A percentile compares a stretch with the other conserved stretches of the same genome.
Conservation (phyloP, 2,329 filamentous ascomycete species). For the Curvularia spicifera region DNA sequence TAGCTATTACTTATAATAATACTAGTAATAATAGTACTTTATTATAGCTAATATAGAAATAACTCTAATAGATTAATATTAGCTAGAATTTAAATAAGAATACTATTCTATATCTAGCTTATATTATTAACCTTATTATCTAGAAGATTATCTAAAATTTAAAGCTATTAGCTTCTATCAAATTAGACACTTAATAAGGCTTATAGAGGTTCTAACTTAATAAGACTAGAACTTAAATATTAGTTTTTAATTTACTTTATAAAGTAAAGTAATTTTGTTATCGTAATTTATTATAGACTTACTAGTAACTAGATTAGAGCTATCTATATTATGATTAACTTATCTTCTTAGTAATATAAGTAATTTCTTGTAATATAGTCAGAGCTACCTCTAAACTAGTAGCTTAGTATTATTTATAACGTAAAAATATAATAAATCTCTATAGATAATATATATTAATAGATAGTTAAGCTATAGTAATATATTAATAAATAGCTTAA, state of each 20-base stretch:
- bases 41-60: not conserved
- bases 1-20: too few relatives aligned
- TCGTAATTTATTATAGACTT: not conserved
- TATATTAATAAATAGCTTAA: not conserved
- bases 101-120: slow-evolving; percentile 3
- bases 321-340: not conserved
- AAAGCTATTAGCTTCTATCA: not conserved
- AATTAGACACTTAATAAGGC: not conserved
- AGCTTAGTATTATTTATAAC: not conserved
- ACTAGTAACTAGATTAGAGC: not conserved
- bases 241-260: not conserved
- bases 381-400: too few relatives aligned
- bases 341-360: not conserved
- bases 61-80: not conserved
- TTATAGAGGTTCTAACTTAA: not conserved
- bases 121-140: not conserved
- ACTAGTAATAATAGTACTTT: too few relatives aligned
- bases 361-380: not conserved
- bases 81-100: slow-evolving; percentile 2
- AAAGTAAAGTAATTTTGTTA: not conserved
- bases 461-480: slow-evolving; percentile 12
- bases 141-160: slow-evolving; percentile 6
- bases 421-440: slow-evolving; percentile 17
- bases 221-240: not conserved
- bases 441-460: slow-evolving; percentile 16